Evolutionary conservation across 192 early-diverging fungal genomes (phyloP).

Genomic region (Coemansia sp.): DNA sequence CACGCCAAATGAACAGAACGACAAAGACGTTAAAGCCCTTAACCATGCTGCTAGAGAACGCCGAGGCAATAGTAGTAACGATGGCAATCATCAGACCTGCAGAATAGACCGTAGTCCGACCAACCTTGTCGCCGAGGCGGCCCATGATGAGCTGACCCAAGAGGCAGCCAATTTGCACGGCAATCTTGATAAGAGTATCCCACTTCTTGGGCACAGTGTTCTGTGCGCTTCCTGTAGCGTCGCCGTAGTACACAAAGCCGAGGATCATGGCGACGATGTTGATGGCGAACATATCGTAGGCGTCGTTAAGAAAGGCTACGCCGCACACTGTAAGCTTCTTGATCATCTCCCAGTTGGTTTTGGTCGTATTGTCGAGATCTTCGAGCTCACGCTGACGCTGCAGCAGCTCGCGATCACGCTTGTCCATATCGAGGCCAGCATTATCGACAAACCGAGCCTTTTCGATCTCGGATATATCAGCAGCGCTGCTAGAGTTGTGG

Average conservation of each 20-base stretch:
- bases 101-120: constrained; percentile 89
- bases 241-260: constrained; percentile 65
- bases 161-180: constrained; percentile 86
- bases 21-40: constrained; percentile 68
- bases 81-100: constrained; percentile 90
- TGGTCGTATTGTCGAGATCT: constrained; percentile 60
- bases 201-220: constrained; percentile 66
- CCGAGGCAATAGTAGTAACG: constrained; percentile 77
- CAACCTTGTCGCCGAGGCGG: constrained; percentile 82
- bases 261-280: constrained; percentile 90
- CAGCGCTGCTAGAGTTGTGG: constrained; percentile 27
- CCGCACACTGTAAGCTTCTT: constrained; percentile 74
- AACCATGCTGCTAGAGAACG: constrained; percentile 69
- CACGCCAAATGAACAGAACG: constrained; percentile 85
- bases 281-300: constrained; percentile 96
- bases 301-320: constrained; percentile 89
- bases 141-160: constrained; percentile 92
- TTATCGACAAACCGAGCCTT: constrained; percentile 10
- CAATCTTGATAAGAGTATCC: constrained; percentile 86
- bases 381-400: constrained; percentile 50
- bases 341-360: constrained; percentile 74
- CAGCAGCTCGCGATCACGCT: constrained; percentile 47
- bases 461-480: constrained; percentile 45
- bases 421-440: constrained; percentile 26
- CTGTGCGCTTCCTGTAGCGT: constrained; percentile 32